Percentiles rank a stretch among this genome's conserved stretches.
These are phyloP conservation scores for Penicillium sp. DNA, from an alignment of 2,329 filamentous ascomycete genomes.

Conservation along the genomic window DNA sequence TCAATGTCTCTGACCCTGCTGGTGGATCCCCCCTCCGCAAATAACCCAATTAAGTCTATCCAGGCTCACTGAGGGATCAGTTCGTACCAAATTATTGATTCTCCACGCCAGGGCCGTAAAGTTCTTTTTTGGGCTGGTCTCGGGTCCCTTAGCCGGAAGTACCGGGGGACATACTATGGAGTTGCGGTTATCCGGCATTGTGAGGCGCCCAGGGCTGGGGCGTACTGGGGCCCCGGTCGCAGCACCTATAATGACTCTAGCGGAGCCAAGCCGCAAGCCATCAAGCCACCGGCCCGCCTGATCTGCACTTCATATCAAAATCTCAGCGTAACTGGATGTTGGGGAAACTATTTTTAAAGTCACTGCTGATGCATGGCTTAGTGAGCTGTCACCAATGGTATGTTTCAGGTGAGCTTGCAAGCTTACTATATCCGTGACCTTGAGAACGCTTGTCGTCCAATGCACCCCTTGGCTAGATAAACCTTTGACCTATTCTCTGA, in stretches of 20 bases:
- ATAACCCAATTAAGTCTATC: background rate
- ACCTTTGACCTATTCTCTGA: too few relatives aligned
- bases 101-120: slow-evolving; percentile 6
- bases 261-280: background rate
- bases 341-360: background rate
- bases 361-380: background rate
- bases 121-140: background rate
- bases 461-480: too few relatives aligned
- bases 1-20: background rate
- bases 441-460: background rate
- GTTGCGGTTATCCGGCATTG: background rate
- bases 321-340: background rate
- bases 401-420: background rate
- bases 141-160: background rate
- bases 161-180: background rate
- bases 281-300: slow-evolving; percentile 1
- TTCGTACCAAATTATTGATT: slow-evolving; percentile 9
- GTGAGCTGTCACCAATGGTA: background rate
- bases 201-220: background rate
- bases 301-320: background rate
- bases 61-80: background rate
- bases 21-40: slow-evolving; percentile 4
- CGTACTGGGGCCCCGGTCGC: background rate
- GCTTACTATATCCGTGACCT: background rate
- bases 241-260: background rate